Conservation (phyloP, 352 stramenopile species). For the Pythium sp. region DNA sequence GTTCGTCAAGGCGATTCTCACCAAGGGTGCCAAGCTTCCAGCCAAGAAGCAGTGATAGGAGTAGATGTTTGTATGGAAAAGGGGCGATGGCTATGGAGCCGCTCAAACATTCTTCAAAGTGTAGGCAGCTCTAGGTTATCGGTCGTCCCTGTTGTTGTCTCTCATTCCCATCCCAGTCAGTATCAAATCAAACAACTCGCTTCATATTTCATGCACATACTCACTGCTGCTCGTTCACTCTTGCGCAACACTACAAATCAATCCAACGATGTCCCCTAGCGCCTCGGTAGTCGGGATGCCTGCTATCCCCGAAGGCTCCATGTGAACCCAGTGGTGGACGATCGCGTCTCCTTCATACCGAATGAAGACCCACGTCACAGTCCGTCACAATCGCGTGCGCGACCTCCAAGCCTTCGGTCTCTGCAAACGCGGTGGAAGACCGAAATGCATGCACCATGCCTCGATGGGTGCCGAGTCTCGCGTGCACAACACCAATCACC, state of each 20-base stretch:
- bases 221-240: not conserved
- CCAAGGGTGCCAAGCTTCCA: constrained; percentile 14
- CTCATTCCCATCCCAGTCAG: too few relatives aligned
- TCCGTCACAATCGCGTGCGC: not conserved
- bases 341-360: not conserved
- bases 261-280: not conserved
- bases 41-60: constrained; percentile 9
- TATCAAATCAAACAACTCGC: not conserved
- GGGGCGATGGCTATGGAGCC: not conserved
- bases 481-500: not conserved
- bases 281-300: not conserved
- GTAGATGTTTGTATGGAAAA: not conserved
- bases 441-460: not conserved
- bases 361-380: not conserved
- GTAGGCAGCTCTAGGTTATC: not conserved
- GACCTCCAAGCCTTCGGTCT: not conserved
- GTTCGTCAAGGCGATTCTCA: constrained; percentile 36
- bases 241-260: not conserved
- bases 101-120: not conserved
- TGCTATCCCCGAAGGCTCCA: not conserved
- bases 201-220: not conserved
- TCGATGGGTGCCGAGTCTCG: not conserved
- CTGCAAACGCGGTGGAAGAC: not conserved
- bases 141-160: not conserved
- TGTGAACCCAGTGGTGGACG: not conserved